Evolutionary conservation across 306 rosid genomes (phyloP), one percentile per base, ranked within the genome.

Genomic region (Gastrolobium bilobum): DNA sequence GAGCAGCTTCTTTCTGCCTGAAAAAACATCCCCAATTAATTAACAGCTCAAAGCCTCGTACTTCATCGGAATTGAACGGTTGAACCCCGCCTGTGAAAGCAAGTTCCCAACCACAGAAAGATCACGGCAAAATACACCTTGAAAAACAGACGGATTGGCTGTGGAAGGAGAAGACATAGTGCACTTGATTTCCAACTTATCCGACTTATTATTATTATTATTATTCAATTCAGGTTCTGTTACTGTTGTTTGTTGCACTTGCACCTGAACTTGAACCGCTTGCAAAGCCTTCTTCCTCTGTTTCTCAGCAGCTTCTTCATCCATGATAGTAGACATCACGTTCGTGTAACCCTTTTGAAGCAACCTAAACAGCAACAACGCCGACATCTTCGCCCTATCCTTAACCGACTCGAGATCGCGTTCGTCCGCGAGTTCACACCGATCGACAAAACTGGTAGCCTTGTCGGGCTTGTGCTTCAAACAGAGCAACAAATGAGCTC

Each of bases 101-200:
- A 95, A 51, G 76, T 81, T 91, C 67, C 99, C 98, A 47, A 95
- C 99, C 34, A 81, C 90, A 0, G 97, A 78, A 13, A 93, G 77
- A 63, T 95, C 99, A 11, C 98, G 85, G 89, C 98, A 93, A 77
- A 95, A 95, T 56, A 91, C 98, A 0, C 98, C 98, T 70, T 95
- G 97, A 84, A 82, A 91, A 8, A 81, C 74, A 13, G 89, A 78
- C 0, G 84, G 68, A 48, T 81, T 84, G 0, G 74, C 74, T 4
- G 75, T 65, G 2, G 84, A 82, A 0, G 86, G 75, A 0, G 89
- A 62, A 10, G 89, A 67, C 30, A 84, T 52, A 1, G 70, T 57
- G 29, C 72, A 79, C 60, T 83, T 85, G 0, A 44, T 52, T 7
- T 69, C 89, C 37, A 75, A 34, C 9, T 33, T 59, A 1, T 70